A percentile compares a stretch with the other conserved stretches of the same genome.
Evolutionary conservation across 2,329 filamentous ascomycete genomes (phyloP).

Genomic region (Neonectria ditissima): DNA sequence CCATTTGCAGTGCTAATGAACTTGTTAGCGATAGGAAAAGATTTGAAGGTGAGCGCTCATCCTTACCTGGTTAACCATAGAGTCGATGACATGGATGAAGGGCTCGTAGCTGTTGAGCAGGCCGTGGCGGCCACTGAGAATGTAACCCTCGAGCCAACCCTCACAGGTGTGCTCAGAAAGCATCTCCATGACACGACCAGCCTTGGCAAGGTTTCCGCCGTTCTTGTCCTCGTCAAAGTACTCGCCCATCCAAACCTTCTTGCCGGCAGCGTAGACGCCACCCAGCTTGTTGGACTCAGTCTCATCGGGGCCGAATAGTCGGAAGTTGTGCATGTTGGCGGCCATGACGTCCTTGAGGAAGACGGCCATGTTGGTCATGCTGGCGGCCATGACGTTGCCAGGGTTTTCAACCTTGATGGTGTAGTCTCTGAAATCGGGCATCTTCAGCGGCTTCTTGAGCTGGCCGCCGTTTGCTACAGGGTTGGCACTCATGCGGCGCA

Average conservation of each 20-base stretch:
- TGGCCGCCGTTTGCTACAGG: conserved; percentile 79
- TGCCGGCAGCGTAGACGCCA: conserved; percentile 77
- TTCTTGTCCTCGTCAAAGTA: conserved; percentile 82
- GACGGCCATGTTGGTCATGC: conserved; percentile 76
- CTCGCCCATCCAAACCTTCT: conserved; percentile 85
- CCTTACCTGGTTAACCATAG: conserved; percentile 80
- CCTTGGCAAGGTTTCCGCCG: conserved; percentile 76
- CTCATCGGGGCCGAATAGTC: conserved; percentile 83
- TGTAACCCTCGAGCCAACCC: conserved; percentile 84
- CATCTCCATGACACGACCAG: conserved; percentile 84
- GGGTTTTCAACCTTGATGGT: conserved; percentile 71
- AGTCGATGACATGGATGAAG: conserved; percentile 86
- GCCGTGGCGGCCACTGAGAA: conserved; percentile 80
- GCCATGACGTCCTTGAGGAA: conserved; percentile 77
- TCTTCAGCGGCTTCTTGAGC: conserved; percentile 73
- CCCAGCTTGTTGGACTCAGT: conserved; percentile 84
- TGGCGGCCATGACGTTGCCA: conserved; percentile 67
- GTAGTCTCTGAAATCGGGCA: conserved; percentile 79
- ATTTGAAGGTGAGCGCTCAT: not conserved
- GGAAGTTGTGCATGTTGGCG: conserved; percentile 75
- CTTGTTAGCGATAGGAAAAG: conserved; percentile 24
- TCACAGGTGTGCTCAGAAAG: conserved; percentile 85
- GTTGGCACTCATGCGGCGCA: conserved; percentile 80
- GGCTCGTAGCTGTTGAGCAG: conserved; percentile 85
- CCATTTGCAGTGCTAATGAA: conserved; percentile 78